Conservation (phyloP, 257 asterid species). For the Solanum paucissectum region DNA sequence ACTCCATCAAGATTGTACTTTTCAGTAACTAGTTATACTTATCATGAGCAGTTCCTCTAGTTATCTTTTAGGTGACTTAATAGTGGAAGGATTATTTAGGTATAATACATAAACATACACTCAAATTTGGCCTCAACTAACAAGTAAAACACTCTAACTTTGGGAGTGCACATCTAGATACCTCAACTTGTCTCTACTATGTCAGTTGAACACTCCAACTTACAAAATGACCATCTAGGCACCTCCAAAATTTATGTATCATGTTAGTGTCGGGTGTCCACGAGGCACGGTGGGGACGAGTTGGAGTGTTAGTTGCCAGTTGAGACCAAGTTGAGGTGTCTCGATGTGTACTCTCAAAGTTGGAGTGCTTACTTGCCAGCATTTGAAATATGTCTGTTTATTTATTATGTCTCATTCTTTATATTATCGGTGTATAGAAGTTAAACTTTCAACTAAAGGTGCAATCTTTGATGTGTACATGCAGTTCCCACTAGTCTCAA, state of each 20-base stretch:
- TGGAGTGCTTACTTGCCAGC: background rate
- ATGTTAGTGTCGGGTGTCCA: background rate
- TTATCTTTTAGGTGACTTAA: background rate
- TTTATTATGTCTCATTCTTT: background rate
- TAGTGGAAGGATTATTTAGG: background rate
- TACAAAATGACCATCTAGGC: background rate
- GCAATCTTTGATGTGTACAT: background rate
- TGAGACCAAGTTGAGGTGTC: background rate
- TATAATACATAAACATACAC: background rate
- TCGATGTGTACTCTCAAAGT: background rate
- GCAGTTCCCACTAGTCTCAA: conserved; percentile 88
- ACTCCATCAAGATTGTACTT: background rate
- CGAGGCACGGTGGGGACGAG: background rate
- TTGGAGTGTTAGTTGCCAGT: background rate
- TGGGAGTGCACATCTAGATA: background rate
- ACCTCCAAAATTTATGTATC: background rate
- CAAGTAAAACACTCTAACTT: background rate
- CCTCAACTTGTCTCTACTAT: background rate
- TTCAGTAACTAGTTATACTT: background rate
- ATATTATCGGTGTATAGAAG: background rate
- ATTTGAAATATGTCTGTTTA: background rate
- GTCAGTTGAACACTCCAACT: background rate
- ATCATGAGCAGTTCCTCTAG: background rate
- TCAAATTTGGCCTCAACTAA: background rate
- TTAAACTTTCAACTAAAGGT: background rate